Conservation (phyloP, 2,329 filamentous ascomycete species). For the Pseudocercospora crystallina region DNA sequence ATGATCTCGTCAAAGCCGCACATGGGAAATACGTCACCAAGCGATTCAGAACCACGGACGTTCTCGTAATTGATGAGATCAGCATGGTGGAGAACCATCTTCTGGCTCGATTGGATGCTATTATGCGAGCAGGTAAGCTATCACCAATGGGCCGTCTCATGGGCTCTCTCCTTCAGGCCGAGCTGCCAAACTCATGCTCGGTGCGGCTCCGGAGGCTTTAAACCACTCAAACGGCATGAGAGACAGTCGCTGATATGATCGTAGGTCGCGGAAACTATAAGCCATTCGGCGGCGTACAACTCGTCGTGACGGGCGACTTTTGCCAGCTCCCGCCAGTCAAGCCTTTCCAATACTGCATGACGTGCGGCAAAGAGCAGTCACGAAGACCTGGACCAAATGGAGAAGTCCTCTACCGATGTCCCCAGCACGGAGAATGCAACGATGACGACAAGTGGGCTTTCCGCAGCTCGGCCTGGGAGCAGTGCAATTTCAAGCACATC, state of each 20-base stretch:
- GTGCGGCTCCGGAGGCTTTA: no score
- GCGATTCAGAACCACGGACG: conserved; percentile 48
- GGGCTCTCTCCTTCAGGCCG: not conserved
- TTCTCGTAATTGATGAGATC: conserved; percentile 66
- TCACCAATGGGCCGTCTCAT: not conserved
- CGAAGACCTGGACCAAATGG: conserved; percentile 27
- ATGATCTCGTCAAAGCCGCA: conserved; percentile 27
- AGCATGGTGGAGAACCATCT: conserved; percentile 62
- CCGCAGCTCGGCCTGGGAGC: conserved; percentile 54
- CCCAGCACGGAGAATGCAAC: conserved; percentile 39
- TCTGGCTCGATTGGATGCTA: conserved; percentile 48
- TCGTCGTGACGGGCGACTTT: conserved; percentile 53
- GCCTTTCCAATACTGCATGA: conserved; percentile 55
- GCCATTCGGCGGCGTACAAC: conserved; percentile 41
- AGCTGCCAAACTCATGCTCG: no score
- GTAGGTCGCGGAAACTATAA: conserved; percentile 4
- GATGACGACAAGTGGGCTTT: conserved; percentile 63
- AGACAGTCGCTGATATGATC: not conserved
- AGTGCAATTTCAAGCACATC: conserved; percentile 55
- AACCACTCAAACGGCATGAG: no score
- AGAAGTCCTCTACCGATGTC: conserved; percentile 35
- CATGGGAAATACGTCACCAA: conserved; percentile 37
- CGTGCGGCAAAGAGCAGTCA: conserved; percentile 42
- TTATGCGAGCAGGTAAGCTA: conserved; percentile 7
- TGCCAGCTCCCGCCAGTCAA: conserved; percentile 61